Evolutionary conservation across 345 rosid species (phyloP), one percentile per base, ranked within the genome.

Genomic region (Raphanus raphanistrum): DNA sequence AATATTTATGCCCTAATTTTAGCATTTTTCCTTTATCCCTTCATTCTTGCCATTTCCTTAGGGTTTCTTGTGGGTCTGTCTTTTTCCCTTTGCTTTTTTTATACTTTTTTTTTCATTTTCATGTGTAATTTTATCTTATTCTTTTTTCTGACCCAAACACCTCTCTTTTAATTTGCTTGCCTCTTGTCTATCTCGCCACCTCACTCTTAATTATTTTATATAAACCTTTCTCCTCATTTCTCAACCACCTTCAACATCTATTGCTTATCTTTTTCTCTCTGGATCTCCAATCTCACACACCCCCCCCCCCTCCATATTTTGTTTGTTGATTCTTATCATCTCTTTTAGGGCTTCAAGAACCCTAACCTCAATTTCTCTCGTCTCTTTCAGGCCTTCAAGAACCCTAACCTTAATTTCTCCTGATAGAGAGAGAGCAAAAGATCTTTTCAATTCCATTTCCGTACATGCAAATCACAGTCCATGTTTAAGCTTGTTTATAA

Each of bases 1-100:
- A 25, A 54, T 61, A 71, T 29, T 41, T 78, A 77, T 75, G 75
- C 81, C 81, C 71, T 72, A 60, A 31, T 73, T 63, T 76, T 78
- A 80, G 81, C 81, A 63, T 32, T 71, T 78, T 80, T 81, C 75
- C 79, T 79, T 74, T 78, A 75, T 16, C 70, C 70, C 89, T 80
- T 81, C 61, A 73, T 82, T 82, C 57, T 45, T 82, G 89, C 86
- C 89, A 68, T 77, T 82, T 82, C 84, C 70, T 75, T 80, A 72
- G 84, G 82, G 73, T 79, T 79, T 78, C 72, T 73, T 72, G 84
- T 70, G 85, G 85, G 85, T 76, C 82, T 78, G 71, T 62, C 57
- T 68, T 70, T 80, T 71, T 27, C 72, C 63, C 68, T 8, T 61
- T 63, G 54, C 70, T 60, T 70, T 68, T 71, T 78, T 21, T 21